Percentiles rank a stretch among this genome's conserved stretches.
These are phyloP conservation scores for Quercus engelmannii DNA, from an alignment of 306 rosid genomes.

Conservation along the genomic window DNA sequence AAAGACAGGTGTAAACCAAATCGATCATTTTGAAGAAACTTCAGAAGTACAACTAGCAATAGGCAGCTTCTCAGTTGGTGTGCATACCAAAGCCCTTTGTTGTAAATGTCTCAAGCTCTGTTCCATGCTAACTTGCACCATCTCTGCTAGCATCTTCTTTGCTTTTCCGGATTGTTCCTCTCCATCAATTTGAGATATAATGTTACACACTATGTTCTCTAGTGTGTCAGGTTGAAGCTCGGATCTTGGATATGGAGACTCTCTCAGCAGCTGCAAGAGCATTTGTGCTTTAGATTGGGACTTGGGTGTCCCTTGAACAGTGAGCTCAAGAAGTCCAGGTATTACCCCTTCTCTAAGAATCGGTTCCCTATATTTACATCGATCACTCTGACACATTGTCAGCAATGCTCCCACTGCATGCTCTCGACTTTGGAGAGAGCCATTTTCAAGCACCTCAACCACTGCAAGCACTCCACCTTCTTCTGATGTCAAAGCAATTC, in stretches of 20 bases:
- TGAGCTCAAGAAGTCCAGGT: constrained; percentile 95
- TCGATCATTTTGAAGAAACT: constrained; percentile 68
- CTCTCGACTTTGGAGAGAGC: constrained; percentile 79
- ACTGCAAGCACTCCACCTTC: constrained; percentile 96
- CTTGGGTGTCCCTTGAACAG: constrained; percentile 95
- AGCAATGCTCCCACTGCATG: constrained; percentile 82
- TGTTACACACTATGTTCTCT: constrained; percentile 89
- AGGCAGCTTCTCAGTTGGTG: constrained; percentile 71
- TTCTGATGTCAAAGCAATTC: constrained; percentile 69
- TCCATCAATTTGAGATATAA: constrained; percentile 86
- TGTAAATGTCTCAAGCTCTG: constrained; percentile 93
- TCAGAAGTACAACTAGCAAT: constrained; percentile 63
- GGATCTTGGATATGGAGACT: constrained; percentile 81
- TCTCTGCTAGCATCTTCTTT: constrained; percentile 93
- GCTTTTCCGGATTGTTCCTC: constrained; percentile 89
- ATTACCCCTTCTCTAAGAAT: constrained; percentile 94
- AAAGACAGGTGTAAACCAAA: constrained; percentile 18
- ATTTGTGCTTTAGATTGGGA: constrained; percentile 75
- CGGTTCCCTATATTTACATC: constrained; percentile 83
- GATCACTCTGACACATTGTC: constrained; percentile 81
- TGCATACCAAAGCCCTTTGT: constrained; percentile 88
- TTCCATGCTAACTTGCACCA: constrained; percentile 99
- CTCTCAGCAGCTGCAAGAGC: constrained; percentile 70
- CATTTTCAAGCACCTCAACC: constrained; percentile 86
- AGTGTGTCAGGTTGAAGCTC: constrained; percentile 82